Conservation (phyloP, 257 asterid genomes). For the Eucommia ulmoides region DNA sequence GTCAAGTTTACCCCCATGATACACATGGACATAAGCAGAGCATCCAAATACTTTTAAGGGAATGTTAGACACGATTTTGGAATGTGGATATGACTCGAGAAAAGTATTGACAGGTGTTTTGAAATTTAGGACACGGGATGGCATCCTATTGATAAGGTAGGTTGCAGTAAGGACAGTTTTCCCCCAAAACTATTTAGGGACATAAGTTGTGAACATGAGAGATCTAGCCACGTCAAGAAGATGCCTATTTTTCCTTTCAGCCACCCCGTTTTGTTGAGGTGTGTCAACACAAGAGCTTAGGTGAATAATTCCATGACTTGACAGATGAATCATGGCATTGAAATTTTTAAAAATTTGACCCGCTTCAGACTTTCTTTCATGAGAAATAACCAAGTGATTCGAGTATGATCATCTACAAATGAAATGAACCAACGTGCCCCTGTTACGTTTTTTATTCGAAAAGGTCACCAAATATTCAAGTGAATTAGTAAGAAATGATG, state of each 20-base stretch:
- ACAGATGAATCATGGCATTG: neutral
- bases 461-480: neutral
- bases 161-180: neutral
- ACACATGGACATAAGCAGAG: neutral
- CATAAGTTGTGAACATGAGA: neutral
- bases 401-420: neutral
- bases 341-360: neutral
- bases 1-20: slow-evolving; percentile 1
- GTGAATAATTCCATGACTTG: neutral
- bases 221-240: neutral
- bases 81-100: neutral
- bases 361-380: neutral
- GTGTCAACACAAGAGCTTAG: neutral
- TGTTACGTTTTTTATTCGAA: neutral
- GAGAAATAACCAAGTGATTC: neutral
- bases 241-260: neutral
- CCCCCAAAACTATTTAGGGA: neutral
- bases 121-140: neutral
- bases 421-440: neutral
- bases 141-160: neutral
- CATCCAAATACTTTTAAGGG: neutral
- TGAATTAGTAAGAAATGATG: neutral
- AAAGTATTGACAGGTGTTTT: neutral
- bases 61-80: neutral
- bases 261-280: neutral